Percentiles rank a stretch among this genome's conserved stretches.
Evolutionary conservation across 75 land plant genomes (phyloP).

Genomic region (Sequoia sempervirens): DNA sequence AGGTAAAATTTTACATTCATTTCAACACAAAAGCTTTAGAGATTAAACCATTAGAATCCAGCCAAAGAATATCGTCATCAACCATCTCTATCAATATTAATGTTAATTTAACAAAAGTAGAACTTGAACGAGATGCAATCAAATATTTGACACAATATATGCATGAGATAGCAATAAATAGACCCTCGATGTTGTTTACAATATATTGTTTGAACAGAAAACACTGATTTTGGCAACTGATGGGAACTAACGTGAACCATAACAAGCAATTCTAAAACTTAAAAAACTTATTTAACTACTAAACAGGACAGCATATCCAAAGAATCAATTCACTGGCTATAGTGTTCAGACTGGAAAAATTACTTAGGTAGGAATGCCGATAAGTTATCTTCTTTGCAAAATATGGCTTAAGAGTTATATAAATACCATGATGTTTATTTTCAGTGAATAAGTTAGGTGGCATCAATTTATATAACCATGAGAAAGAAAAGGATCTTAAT

Average conservation of each 20-base stretch:
- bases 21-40: neutral
- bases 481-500: neutral
- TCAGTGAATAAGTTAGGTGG: neutral
- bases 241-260: neutral
- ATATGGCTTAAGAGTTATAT: neutral
- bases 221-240: neutral
- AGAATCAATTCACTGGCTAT: neutral
- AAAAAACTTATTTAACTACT: neutral
- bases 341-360: neutral
- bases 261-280: neutral
- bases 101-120: constrained; percentile 5
- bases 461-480: neutral
- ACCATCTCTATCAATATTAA: neutral
- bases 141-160: neutral
- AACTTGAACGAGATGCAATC: neutral
- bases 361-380: neutral
- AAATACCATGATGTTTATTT: neutral
- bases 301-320: neutral
- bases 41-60: neutral
- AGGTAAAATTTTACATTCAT: neutral
- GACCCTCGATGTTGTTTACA: neutral
- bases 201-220: neutral
- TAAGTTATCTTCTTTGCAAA: neutral
- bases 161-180: neutral
- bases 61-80: neutral